phyloP scores from a whole-genome alignment of 768 basidiomycete genomes.

The Leccinum uliginosum region DNA sequence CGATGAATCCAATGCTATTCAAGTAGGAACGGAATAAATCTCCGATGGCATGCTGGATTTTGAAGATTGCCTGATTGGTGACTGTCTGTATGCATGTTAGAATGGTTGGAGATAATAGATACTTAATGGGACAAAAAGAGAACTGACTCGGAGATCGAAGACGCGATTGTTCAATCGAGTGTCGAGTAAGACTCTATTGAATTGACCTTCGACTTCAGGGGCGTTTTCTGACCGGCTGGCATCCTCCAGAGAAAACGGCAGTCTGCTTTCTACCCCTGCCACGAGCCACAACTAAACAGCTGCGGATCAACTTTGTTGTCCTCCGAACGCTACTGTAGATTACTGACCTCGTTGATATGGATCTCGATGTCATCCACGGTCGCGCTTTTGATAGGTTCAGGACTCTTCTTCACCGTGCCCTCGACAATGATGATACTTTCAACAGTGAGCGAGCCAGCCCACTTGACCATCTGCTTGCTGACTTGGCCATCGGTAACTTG shows the following conservation, averaged over 20 bases:
- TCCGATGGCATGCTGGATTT: slow-evolving; percentile 82
- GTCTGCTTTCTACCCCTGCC: slow-evolving; percentile 69
- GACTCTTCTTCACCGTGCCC: slow-evolving; percentile 73
- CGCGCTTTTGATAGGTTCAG: slow-evolving; percentile 87
- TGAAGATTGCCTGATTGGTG: slow-evolving; percentile 96
- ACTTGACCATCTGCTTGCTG: slow-evolving; percentile 98
- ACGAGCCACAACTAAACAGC: slow-evolving; percentile 67
- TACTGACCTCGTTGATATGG: slow-evolving; percentile 69
- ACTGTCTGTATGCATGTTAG: slow-evolving; percentile 56
- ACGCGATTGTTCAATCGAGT: slow-evolving; percentile 94
- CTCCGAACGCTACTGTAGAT: background rate
- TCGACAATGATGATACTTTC: slow-evolving; percentile 93
- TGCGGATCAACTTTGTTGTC: background rate
- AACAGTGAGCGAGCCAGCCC: slow-evolving; percentile 68
- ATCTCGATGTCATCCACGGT: slow-evolving; percentile 86
- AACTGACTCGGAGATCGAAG: slow-evolving; percentile 82
- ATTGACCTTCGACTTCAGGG: slow-evolving; percentile 56
- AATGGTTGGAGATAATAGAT: background rate
- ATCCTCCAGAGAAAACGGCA: slow-evolving; percentile 93
- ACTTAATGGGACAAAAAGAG: background rate
- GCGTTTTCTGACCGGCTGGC: slow-evolving; percentile 81
- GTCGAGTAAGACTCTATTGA: slow-evolving; percentile 81
- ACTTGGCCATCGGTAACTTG: slow-evolving; percentile 67
- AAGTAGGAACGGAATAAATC: slow-evolving; percentile 84
- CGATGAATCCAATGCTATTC: slow-evolving; percentile 70